Evolutionary conservation across 805 yeast species (phyloP).

Genomic region (Clavispora carvajalis): DNA sequence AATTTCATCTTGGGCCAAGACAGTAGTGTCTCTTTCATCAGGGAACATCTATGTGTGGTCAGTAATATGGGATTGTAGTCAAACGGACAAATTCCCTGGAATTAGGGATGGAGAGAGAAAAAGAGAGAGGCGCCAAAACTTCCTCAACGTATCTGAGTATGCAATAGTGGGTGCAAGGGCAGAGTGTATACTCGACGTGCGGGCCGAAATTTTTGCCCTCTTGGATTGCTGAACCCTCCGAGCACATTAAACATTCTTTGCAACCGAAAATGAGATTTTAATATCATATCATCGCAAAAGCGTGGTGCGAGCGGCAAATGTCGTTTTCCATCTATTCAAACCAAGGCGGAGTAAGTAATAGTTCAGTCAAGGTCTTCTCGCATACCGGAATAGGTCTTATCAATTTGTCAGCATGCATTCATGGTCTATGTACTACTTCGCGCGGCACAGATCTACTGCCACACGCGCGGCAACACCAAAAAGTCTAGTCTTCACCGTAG

Average conservation of each 20-base stretch:
- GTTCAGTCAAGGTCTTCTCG: too few relatives aligned
- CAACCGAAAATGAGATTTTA: too few relatives aligned
- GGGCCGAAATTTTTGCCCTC: neutral
- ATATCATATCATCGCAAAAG: too few relatives aligned
- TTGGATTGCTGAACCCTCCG: neutral
- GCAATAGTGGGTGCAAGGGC: neutral
- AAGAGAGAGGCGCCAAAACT: neutral
- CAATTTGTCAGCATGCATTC: neutral
- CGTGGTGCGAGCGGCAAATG: too few relatives aligned
- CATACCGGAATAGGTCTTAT: neutral
- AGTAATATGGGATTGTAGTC: too few relatives aligned
- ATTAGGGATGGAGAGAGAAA: neutral
- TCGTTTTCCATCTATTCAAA: too few relatives aligned
- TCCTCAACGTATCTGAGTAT: neutral
- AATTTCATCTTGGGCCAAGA: neutral
- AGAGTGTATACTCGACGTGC: neutral
- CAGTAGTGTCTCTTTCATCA: neutral
- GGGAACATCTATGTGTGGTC: too few relatives aligned
- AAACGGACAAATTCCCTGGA: too few relatives aligned
- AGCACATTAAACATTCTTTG: too few relatives aligned
- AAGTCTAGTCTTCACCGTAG: slow-evolving; percentile 46
- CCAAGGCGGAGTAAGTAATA: too few relatives aligned
- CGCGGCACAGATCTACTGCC: neutral
- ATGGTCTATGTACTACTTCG: neutral
- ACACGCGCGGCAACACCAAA: neutral